Evolutionary conservation across 2,329 filamentous ascomycete species (phyloP).

Genomic region (Bimuria novae-zelandiae): DNA sequence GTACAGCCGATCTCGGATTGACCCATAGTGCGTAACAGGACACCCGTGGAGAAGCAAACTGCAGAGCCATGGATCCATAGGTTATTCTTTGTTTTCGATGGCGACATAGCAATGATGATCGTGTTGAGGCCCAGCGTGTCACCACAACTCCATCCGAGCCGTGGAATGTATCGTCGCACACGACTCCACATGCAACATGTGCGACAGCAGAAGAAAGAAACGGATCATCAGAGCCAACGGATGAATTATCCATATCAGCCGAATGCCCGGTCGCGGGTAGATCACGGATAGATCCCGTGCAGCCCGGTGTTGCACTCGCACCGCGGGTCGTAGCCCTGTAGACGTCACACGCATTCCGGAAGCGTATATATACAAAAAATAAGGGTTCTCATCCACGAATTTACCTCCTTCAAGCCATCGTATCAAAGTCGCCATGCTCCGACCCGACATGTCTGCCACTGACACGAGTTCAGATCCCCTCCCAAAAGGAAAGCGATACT

Average conservation of each 20-base stretch:
- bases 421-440: background rate
- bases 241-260: background rate
- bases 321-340: background rate
- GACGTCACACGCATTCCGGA: constrained; percentile 6
- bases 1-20: too few relatives aligned
- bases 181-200: background rate
- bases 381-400: background rate
- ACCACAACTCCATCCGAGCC: constrained; percentile 2
- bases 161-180: constrained; percentile 7
- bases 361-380: background rate
- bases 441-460: background rate
- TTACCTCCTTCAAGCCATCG: background rate
- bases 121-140: too few relatives aligned
- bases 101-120: too few relatives aligned
- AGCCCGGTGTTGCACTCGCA: background rate
- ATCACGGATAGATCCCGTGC: background rate
- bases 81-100: too few relatives aligned
- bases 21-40: too few relatives aligned
- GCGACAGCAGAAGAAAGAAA: background rate
- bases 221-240: background rate
- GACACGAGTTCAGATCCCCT: background rate
- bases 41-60: too few relatives aligned
- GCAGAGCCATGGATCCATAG: too few relatives aligned
- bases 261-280: too few relatives aligned
- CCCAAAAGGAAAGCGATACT: background rate